These are phyloP conservation scores for Aspergillus fumigatiaffinis DNA, from an alignment of 2,329 filamentous ascomycete genomes.

Conservation along the genomic window DNA sequence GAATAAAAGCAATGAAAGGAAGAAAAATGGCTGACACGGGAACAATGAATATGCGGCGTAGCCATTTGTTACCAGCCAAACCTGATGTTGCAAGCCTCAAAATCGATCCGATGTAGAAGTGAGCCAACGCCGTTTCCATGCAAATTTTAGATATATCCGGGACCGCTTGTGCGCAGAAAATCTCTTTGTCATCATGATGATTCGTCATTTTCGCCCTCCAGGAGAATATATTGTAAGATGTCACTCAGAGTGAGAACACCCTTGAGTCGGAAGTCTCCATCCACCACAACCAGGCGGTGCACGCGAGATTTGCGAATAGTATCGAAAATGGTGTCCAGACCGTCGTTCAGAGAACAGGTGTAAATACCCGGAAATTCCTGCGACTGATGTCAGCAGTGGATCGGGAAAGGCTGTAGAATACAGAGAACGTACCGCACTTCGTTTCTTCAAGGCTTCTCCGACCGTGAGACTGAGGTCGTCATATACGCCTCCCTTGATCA, in stretches of 20 bases:
- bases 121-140: constrained; percentile 33
- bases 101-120: constrained; percentile 6
- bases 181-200: constrained; percentile 21
- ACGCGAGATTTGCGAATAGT: constrained; percentile 93
- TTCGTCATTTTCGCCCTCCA: constrained; percentile 68
- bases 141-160: constrained; percentile 25
- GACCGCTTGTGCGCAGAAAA: constrained; percentile 4
- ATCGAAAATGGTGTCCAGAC: constrained; percentile 92
- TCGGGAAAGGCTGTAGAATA: constrained; percentile 51
- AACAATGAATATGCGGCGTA: neutral
- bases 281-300: constrained; percentile 87
- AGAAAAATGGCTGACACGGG: neutral
- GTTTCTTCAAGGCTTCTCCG: constrained; percentile 81
- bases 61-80: neutral
- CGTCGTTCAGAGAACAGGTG: constrained; percentile 87
- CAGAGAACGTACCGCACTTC: constrained; percentile 60
- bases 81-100: constrained; percentile 4
- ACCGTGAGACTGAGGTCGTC: constrained; percentile 84
- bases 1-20: constrained; percentile 1
- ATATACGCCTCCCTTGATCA: constrained; percentile 90
- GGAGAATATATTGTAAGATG: constrained; percentile 89
- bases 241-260: constrained; percentile 93
- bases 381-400: constrained; percentile 32
- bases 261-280: constrained; percentile 79
- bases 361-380: constrained; percentile 93